phyloP scores from a whole-genome alignment of 495 filamentous ascomycete species.

The Apiosordaria backusii region DNA sequence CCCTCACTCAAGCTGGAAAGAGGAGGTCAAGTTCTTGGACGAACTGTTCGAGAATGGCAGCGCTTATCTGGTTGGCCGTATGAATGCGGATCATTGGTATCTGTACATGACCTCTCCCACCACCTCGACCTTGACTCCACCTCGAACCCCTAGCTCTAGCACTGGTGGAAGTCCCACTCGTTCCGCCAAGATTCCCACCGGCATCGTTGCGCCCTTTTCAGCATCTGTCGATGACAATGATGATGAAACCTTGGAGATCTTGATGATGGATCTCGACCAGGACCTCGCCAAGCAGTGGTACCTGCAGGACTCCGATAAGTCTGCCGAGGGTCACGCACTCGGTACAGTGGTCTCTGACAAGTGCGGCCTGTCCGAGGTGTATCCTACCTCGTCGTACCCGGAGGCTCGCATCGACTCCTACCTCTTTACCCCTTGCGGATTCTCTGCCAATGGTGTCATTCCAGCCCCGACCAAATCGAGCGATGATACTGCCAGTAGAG shows the following conservation, averaged over 20 bases:
- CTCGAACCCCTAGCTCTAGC: slow-evolving; percentile 60
- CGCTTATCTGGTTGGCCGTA: slow-evolving; percentile 99
- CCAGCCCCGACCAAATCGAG: slow-evolving; percentile 59
- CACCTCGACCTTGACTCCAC: slow-evolving; percentile 72
- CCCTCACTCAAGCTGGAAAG: slow-evolving; percentile 94
- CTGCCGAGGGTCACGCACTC: slow-evolving; percentile 90
- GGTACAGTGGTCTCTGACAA: slow-evolving; percentile 89
- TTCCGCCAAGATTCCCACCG: slow-evolving; percentile 54
- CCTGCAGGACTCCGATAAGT: slow-evolving; percentile 84
- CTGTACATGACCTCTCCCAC: slow-evolving; percentile 90
- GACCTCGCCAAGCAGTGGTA: slow-evolving; percentile 96
- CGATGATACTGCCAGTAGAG: slow-evolving; percentile 50
- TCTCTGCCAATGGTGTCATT: slow-evolving; percentile 95
- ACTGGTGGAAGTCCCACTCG: slow-evolving; percentile 28
- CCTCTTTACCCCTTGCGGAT: slow-evolving; percentile 95
- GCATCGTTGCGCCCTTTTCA: slow-evolving; percentile 58
- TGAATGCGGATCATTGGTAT: slow-evolving; percentile 99
- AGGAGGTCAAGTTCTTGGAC: slow-evolving; percentile 91
- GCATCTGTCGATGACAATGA: slow-evolving; percentile 40
- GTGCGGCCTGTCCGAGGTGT: slow-evolving; percentile 87
- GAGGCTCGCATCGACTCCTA: slow-evolving; percentile 95
- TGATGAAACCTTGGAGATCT: slow-evolving; percentile 93
- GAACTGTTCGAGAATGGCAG: slow-evolving; percentile 86
- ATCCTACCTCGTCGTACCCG: slow-evolving; percentile 80
- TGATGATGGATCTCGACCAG: slow-evolving; percentile 97